These are phyloP conservation scores for Candida gigantensis DNA, from an alignment of 1,139 yeast genomes.

Conservation along the genomic window DNA sequence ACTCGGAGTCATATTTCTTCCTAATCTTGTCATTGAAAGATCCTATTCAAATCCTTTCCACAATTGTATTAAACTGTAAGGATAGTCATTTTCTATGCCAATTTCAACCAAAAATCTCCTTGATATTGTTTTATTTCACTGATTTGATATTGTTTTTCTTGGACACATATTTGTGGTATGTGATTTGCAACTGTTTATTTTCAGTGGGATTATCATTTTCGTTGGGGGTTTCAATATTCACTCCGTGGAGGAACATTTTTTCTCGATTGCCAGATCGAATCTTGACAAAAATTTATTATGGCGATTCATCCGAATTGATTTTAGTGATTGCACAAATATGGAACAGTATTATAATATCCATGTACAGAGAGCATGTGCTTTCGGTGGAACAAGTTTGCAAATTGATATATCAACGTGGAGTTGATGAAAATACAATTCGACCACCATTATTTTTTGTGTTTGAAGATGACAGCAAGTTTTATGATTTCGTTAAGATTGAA, in stretches of 20 bases:
- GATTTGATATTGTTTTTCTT: slow-evolving; percentile 76
- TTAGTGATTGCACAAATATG: slow-evolving; percentile 69
- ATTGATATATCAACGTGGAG: slow-evolving; percentile 49
- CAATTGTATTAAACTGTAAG: slow-evolving; percentile 62
- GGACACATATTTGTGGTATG: slow-evolving; percentile 89
- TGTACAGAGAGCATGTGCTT: slow-evolving; percentile 78
- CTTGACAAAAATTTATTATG: slow-evolving; percentile 59
- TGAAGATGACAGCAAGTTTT: slow-evolving; percentile 60
- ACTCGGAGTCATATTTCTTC: slow-evolving; percentile 79
- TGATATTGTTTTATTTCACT: slow-evolving; percentile 58
- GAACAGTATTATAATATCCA: slow-evolving; percentile 75
- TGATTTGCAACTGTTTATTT: slow-evolving; percentile 74
- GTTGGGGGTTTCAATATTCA: slow-evolving; percentile 75
- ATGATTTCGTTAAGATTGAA: slow-evolving; percentile 49
- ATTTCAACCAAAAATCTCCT: slow-evolving; percentile 58
- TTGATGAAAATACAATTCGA: slow-evolving; percentile 39
- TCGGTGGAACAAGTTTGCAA: slow-evolving; percentile 69
- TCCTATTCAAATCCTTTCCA: slow-evolving; percentile 68
- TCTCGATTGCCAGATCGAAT: slow-evolving; percentile 75
- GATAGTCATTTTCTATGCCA: slow-evolving; percentile 56
- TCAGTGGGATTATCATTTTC: slow-evolving; percentile 71
- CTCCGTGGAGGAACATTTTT: slow-evolving; percentile 86
- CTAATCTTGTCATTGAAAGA: slow-evolving; percentile 76
- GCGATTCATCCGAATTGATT: slow-evolving; percentile 42
- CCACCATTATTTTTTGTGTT: slow-evolving; percentile 72